Evolutionary conservation across 129 eudicot genomes (phyloP).

Genomic region (Chrysanthemum lavandulifolium): DNA sequence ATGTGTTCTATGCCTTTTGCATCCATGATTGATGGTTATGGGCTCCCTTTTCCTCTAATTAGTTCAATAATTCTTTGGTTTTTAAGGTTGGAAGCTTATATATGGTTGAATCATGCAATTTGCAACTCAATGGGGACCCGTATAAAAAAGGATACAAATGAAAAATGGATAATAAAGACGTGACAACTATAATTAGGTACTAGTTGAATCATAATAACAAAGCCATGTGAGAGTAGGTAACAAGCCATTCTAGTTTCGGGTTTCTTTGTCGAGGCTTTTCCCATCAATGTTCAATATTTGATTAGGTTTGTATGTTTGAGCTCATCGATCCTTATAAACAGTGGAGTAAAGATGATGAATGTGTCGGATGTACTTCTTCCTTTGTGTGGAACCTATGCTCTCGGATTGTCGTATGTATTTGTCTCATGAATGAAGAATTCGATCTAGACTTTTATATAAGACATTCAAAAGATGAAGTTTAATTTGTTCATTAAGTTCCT

Average conservation of each 20-base stretch:
- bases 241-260: background rate
- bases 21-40: conserved; percentile 3
- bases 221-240: conserved; percentile 14
- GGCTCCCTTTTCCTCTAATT: background rate
- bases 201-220: conserved; percentile 2
- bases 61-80: background rate
- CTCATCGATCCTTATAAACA: no score
- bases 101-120: background rate
- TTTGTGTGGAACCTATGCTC: no score
- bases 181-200: background rate
- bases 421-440: no score
- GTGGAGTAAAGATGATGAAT: no score
- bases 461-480: no score
- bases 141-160: background rate
- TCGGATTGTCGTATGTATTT: no score
- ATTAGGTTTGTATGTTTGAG: no score
- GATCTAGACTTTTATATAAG: no score
- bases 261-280: no score
- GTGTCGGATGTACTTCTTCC: no score
- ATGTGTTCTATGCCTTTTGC: conserved; percentile 6
- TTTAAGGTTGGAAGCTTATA: conserved; percentile 7
- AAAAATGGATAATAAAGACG: background rate
- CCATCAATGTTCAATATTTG: no score
- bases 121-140: background rate
- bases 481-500: no score